Evolutionary conservation across 202 grass and related monocot genomes (phyloP), one percentile per base, ranked within the genome.

Genomic region (Dendrocalamus latiflorus): DNA sequence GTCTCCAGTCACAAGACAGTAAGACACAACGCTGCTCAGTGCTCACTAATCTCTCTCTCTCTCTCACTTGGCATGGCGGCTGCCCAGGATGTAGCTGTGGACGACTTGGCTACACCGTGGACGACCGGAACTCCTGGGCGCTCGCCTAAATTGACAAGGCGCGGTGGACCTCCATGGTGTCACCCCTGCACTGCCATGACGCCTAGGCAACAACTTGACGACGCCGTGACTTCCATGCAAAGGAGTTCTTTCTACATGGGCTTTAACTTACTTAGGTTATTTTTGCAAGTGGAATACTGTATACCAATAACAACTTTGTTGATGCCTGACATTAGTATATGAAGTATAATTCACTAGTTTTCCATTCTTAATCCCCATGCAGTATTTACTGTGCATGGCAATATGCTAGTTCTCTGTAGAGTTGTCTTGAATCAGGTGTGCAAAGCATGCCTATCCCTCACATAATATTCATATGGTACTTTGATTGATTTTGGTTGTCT

Each of bases 401-500:
- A 17, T 59, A 58, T 77, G 33, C 68, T 70, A 71, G 34, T 72
- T 45, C 33, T 43, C 21, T 72, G 17, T 66, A 65, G 38, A 77
- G 57, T 30, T 74, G 10, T 68, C 41, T 73, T 83, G 33, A 65
- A 48, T 66, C 28, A 56, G 45, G 37, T 65, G 25, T 72, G 12
- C 0, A 8, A 56, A 66, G 21, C 37, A 59, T 70, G 60, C 45
- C 21, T 82, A 53, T 74, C 49, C 49, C 72, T 78, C 69, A 5
- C 61, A 67, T 60, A 42, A 80, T 43, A 68, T 61, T 68, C 34
- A 21, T 28, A 61, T n/a, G 28, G n/a, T 53, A 51, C 49, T 15
- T 22, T 28, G 38, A 74, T 68, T 18, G 9, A 39, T 86, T 75
- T 85, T 82, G 63, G 18, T 75, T 93, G 67, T 45, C 36, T 86